phyloP scores from a whole-genome alignment of 768 basidiomycete species.

The Floccularia luteovirens region DNA sequence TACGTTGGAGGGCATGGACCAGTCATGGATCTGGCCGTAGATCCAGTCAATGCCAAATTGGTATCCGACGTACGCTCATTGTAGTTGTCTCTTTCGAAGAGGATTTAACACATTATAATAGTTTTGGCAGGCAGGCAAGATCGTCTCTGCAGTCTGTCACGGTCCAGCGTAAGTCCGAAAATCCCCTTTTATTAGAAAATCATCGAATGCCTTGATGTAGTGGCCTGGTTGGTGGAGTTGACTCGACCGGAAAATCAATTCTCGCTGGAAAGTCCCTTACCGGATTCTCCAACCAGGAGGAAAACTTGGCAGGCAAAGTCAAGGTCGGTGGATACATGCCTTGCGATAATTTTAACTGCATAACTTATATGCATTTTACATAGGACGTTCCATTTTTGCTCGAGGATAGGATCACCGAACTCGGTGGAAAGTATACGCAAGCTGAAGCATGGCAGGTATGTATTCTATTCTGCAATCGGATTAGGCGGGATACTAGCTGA shows the following conservation, averaged over 20 bases:
- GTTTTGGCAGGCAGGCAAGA: conserved; percentile 65
- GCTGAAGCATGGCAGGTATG: conserved; percentile 48
- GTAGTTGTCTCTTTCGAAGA: background rate
- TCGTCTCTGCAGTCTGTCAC: conserved; percentile 72
- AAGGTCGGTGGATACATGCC: conserved; percentile 26
- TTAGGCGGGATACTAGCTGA: background rate
- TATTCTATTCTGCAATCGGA: conserved; percentile 9
- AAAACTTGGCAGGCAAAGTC: conserved; percentile 35
- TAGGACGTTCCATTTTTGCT: conserved; percentile 65
- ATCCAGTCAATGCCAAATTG: conserved; percentile 49
- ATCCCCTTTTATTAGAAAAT: background rate
- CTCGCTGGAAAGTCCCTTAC: conserved; percentile 52
- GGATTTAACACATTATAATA: conserved; percentile 14
- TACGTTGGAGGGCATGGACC: conserved; percentile 80
- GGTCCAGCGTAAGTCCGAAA: conserved; percentile 52
- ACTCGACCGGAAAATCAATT: conserved; percentile 53
- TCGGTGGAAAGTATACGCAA: conserved; percentile 62
- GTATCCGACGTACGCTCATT: conserved; percentile 35
- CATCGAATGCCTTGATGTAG: conserved; percentile 14
- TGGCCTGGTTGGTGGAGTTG: conserved; percentile 52
- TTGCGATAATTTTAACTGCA: background rate
- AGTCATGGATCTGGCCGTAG: conserved; percentile 58
- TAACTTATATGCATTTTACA: conserved; percentile 1
- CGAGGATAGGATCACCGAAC: conserved; percentile 52
- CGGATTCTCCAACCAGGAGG: conserved; percentile 70